Evolutionary conservation across 2,329 filamentous ascomycete genomes (phyloP), one percentile per base, ranked within the genome.

Genomic region (Colletotrichum sp.): DNA sequence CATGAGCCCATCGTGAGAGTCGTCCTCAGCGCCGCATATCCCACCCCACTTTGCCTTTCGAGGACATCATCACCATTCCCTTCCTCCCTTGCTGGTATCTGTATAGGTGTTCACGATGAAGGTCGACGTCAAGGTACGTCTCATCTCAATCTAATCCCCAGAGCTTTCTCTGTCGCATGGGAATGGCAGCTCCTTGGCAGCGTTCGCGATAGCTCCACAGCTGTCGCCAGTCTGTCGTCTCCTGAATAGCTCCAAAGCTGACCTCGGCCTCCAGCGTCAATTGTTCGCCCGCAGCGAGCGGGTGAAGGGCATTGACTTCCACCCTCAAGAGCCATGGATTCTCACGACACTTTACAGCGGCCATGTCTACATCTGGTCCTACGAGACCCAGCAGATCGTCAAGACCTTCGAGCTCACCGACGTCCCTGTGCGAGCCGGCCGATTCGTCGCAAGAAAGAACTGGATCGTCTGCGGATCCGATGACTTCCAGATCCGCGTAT

Each of bases 321-420:
- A 99, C 85, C 96, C 96, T 57, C 95, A 95, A 75, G 96, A 98
- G 89, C 96, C 96, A 92, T 98, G 96, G 95, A 95, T 96, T 80
- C 91, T 99, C 83, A 98, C 96, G 36, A 99, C 97, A 28, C 89
- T 99, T 79, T 99, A 99, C 88, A 68, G 62, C 96, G 95, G 97
- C 85, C 96, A 99, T 89, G 97, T 98, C 84, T 98, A 99, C 89
- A 99, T 99, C 84, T 99, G 97, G 96, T 98, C 96, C 39, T 98
- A 98, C 86, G 96, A 98, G 87, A 98, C 96, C 68, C 96, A 98
- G 85, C 94, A 96, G 78, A 96, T 99, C 78, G 95, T 99, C 87
- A 99, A 99, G 90, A 98, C 96, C 6, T 99, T 99, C 86, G 97
- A 99, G 88, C 93, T 99, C 79, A 98, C 96, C 84, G 97, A 99